phyloP scores from a whole-genome alignment of 345 rosid species.

The Geranium brycei region DNA sequence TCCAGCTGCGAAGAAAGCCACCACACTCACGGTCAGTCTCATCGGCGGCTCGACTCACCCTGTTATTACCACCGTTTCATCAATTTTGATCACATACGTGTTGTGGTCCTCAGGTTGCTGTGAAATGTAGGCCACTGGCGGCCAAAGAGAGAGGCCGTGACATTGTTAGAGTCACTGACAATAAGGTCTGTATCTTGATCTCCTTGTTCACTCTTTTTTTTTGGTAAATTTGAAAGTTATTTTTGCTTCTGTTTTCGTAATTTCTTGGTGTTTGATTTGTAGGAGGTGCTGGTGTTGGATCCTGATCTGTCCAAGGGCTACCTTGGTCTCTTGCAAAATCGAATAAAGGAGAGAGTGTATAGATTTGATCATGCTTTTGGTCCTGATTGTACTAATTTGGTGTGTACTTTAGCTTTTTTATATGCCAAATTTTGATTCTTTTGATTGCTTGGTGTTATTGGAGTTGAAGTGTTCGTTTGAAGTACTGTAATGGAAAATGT shows the following conservation, averaged over 20 bases:
- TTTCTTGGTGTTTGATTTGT: background rate
- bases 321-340: constrained; percentile 66
- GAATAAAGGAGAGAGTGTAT: constrained; percentile 74
- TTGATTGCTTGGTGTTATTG: constrained; percentile 1
- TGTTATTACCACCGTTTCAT: background rate
- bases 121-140: constrained; percentile 63
- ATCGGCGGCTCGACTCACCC: background rate
- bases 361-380: constrained; percentile 80
- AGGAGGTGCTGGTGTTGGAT: constrained; percentile 79
- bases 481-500: background rate
- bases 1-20: background rate
- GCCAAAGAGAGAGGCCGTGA: constrained; percentile 56
- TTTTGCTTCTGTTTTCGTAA: constrained; percentile 1
- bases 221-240: background rate
- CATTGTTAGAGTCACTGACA: constrained; percentile 57
- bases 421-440: background rate
- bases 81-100: background rate
- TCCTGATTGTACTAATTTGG: constrained; percentile 55
- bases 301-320: constrained; percentile 83
- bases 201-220: background rate
- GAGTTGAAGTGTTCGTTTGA: background rate
- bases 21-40: background rate
- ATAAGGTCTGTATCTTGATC: constrained; percentile 26
- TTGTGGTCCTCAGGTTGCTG: constrained; percentile 47
- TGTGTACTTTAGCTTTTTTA: constrained; percentile 7